Conservation (phyloP, 805 yeast genomes). For the Barnettozyma wickerhamii region DNA sequence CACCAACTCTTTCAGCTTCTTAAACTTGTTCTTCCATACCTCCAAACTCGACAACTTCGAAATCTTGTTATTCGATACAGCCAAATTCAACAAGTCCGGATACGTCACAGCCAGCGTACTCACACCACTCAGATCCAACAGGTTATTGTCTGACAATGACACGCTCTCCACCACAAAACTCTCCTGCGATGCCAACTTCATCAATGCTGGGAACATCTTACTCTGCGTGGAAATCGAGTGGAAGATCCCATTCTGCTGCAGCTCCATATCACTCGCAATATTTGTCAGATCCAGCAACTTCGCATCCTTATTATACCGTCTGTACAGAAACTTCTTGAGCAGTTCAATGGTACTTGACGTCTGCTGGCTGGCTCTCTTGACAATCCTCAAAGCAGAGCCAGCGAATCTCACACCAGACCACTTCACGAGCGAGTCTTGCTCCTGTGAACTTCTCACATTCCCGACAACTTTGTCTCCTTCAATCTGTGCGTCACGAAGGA, state of each 20-base stretch:
- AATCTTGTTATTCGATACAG: constrained; percentile 74
- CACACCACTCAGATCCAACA: constrained; percentile 57
- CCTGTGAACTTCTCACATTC: constrained; percentile 46
- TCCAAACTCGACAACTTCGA: constrained; percentile 57
- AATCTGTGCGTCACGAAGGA: constrained; percentile 47
- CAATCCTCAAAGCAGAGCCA: constrained; percentile 57
- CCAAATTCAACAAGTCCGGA: constrained; percentile 74
- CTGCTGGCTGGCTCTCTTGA: constrained; percentile 24
- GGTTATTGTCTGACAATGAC: constrained; percentile 60
- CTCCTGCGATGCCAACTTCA: constrained; percentile 70
- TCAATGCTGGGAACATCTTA: constrained; percentile 85
- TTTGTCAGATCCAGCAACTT: constrained; percentile 67
- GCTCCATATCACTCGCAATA: constrained; percentile 58
- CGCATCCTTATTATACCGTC: constrained; percentile 61
- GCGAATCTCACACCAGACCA: constrained; percentile 83
- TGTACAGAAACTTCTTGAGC: constrained; percentile 53
- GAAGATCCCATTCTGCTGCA: constrained; percentile 61
- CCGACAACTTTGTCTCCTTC: constrained; percentile 60
- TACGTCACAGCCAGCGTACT: constrained; percentile 65
- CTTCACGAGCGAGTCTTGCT: constrained; percentile 53
- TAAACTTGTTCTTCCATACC: constrained; percentile 72
- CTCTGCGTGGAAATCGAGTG: constrained; percentile 56
- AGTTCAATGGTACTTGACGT: constrained; percentile 53
- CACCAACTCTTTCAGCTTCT: constrained; percentile 69
- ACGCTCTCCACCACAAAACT: constrained; percentile 56